phyloP scores from a whole-genome alignment of 352 stramenopile genomes.

The Phytophthora europaea region DNA sequence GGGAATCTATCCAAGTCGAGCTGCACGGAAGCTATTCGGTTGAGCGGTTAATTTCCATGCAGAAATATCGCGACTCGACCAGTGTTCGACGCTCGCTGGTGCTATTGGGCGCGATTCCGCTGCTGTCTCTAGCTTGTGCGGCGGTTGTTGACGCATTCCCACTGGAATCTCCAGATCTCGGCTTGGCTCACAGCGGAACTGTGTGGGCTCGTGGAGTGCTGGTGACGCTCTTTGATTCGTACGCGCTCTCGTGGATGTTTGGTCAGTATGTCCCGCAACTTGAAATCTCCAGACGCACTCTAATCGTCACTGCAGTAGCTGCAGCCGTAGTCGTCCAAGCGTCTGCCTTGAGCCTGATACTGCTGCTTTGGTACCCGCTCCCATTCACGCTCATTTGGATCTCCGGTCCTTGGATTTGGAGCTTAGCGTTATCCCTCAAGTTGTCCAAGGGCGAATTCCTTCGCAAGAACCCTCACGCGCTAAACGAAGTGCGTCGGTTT shows the following conservation, averaged over 20 bases:
- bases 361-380: slow-evolving; percentile 22
- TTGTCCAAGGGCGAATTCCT: slow-evolving; percentile 23
- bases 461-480: slow-evolving; percentile 8
- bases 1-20: slow-evolving; percentile 32
- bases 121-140: slow-evolving; percentile 17
- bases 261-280: slow-evolving; percentile 16
- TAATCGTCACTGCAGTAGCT: slow-evolving; percentile 10
- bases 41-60: slow-evolving; percentile 15
- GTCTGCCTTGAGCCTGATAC: slow-evolving; percentile 8
- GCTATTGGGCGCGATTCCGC: slow-evolving; percentile 6
- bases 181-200: slow-evolving; percentile 19
- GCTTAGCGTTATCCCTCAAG: slow-evolving; percentile 17
- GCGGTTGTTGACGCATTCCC: slow-evolving; percentile 22
- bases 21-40: slow-evolving; percentile 31
- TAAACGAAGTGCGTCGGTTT: slow-evolving; percentile 22
- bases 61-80: slow-evolving; percentile 24
- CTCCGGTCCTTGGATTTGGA: slow-evolving; percentile 21
- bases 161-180: slow-evolving; percentile 27
- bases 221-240: slow-evolving; percentile 11
- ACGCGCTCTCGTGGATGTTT: slow-evolving; percentile 22
- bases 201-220: slow-evolving; percentile 17
- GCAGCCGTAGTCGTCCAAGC: slow-evolving; percentile 3
- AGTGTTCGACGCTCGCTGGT: slow-evolving; percentile 8
- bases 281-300: slow-evolving; percentile 6
- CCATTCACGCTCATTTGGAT: slow-evolving; percentile 28